These are phyloP conservation scores for Metarhizium sp. DNA, from an alignment of 2,329 filamentous ascomycete species.

Conservation along the genomic window DNA sequence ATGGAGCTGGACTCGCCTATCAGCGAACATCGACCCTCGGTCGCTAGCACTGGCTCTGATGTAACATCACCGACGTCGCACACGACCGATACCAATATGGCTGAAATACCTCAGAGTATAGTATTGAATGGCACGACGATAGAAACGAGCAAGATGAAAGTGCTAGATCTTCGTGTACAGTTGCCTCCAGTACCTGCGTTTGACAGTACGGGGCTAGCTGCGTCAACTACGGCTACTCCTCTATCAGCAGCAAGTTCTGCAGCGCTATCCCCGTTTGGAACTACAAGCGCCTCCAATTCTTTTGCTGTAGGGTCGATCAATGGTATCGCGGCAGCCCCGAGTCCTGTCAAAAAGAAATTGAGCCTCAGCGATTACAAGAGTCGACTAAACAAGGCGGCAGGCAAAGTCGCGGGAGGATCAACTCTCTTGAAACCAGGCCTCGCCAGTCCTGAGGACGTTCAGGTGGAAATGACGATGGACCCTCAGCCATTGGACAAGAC, in stretches of 20 bases:
- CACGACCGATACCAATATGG: conserved; percentile 15
- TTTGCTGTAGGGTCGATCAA: conserved; percentile 34
- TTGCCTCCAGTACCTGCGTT: conserved; percentile 47
- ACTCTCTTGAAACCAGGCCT: conserved; percentile 23
- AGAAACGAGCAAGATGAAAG: conserved; percentile 24
- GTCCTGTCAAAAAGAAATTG: conserved; percentile 58
- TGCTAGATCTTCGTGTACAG: conserved; percentile 42
- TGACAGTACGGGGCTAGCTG: conserved; percentile 26
- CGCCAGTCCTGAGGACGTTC: conserved; percentile 26
- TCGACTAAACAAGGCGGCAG: conserved; percentile 45
- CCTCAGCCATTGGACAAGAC: conserved; percentile 18
- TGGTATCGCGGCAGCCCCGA: conserved; percentile 38
- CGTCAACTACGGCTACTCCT: conserved; percentile 27
- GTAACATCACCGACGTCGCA: conserved; percentile 15
- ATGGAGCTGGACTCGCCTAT: conserved; percentile 32
- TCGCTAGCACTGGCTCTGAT: conserved; percentile 12
- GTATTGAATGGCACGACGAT: conserved; percentile 2
- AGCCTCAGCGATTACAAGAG: conserved; percentile 58
- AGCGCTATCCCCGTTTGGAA: conserved; percentile 39
- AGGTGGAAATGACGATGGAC: conserved; percentile 25
- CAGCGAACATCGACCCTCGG: conserved; percentile 18
- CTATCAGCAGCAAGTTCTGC: conserved; percentile 33
- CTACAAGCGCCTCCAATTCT: conserved; percentile 28
- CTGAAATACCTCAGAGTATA: conserved; percentile 21
- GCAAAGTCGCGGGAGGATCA: conserved; percentile 19